These are phyloP conservation scores for Zizania palustris DNA, from an alignment of 202 grass and related monocot species.

Conservation along the genomic window DNA sequence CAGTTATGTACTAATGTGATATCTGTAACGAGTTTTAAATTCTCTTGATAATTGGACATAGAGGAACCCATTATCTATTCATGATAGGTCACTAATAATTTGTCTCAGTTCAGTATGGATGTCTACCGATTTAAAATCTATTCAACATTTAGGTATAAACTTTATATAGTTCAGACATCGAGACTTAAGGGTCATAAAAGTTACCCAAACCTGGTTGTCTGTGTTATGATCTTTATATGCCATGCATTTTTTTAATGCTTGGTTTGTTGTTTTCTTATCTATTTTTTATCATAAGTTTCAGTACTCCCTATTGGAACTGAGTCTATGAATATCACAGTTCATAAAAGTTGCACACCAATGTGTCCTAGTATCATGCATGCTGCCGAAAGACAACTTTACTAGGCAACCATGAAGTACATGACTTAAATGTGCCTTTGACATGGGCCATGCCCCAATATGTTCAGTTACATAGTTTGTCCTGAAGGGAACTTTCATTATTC, in stretches of 20 bases:
- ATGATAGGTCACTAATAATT: background rate
- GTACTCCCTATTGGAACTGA: background rate
- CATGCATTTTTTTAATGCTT: background rate
- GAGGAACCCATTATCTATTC: background rate
- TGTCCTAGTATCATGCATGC: background rate
- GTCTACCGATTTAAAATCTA: background rate
- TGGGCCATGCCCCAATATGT: background rate
- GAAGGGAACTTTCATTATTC: background rate
- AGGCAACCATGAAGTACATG: slow-evolving; percentile 4
- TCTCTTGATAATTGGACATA: slow-evolving; percentile 1
- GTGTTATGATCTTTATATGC: background rate
- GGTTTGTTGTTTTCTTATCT: background rate
- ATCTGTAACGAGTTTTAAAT: background rate
- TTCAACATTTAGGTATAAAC: slow-evolving; percentile 5
- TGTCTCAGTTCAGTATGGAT: slow-evolving; percentile 4
- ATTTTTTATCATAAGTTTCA: slow-evolving; percentile 1
- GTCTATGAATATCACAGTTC: background rate
- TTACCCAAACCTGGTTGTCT: background rate
- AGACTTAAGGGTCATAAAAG: background rate
- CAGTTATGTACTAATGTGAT: slow-evolving; percentile 8
- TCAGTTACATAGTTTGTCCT: background rate
- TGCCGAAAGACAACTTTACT: slow-evolving; percentile 1
- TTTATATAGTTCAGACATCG: background rate
- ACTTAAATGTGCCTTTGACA: slow-evolving; percentile 8
- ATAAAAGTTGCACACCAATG: slow-evolving; percentile 7